A percentile compares a stretch with the other conserved stretches of the same genome.
These are phyloP conservation scores for Cystoderma amianthinum DNA, from an alignment of 768 basidiomycete genomes.

Conservation along the genomic window DNA sequence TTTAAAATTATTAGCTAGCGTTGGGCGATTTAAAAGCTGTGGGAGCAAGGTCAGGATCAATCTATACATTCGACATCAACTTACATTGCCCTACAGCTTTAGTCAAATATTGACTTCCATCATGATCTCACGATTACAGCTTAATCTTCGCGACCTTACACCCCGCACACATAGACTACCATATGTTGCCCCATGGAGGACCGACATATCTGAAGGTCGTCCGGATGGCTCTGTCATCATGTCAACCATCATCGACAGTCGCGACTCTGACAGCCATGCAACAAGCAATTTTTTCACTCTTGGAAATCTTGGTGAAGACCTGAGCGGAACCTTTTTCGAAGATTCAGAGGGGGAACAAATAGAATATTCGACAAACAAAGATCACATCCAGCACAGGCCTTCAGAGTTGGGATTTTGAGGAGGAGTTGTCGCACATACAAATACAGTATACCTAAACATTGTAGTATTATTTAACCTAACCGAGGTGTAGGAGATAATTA, in stretches of 20 bases:
- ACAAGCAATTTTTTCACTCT: conserved; percentile 6
- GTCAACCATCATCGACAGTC: conserved; percentile 1
- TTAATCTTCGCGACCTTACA: conserved; percentile 10
- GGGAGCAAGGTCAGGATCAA: conserved; percentile 11
- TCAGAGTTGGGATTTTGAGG: too few relatives aligned
- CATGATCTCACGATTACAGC: conserved; percentile 14
- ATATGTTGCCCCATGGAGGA: background rate
- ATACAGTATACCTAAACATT: too few relatives aligned
- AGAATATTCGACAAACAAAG: too few relatives aligned
- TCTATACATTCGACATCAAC: background rate
- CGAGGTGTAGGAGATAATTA: too few relatives aligned
- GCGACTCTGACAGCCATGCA: too few relatives aligned
- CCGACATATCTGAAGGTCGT: conserved; percentile 1
- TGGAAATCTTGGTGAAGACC: conserved; percentile 11
- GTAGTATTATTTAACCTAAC: too few relatives aligned
- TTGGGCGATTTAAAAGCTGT: conserved; percentile 13
- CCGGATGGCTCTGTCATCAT: conserved; percentile 1
- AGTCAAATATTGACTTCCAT: conserved; percentile 15
- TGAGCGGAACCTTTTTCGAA: conserved; percentile 4
- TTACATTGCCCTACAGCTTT: conserved; percentile 7
- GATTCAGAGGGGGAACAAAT: conserved; percentile 4
- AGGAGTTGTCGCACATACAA: too few relatives aligned
- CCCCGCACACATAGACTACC: conserved; percentile 1
- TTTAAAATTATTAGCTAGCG: conserved; percentile 11
- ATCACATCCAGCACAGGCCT: too few relatives aligned